These are phyloP conservation scores for Mrakia frigida DNA, from an alignment of 768 basidiomycete genomes.

Conservation along the genomic window DNA sequence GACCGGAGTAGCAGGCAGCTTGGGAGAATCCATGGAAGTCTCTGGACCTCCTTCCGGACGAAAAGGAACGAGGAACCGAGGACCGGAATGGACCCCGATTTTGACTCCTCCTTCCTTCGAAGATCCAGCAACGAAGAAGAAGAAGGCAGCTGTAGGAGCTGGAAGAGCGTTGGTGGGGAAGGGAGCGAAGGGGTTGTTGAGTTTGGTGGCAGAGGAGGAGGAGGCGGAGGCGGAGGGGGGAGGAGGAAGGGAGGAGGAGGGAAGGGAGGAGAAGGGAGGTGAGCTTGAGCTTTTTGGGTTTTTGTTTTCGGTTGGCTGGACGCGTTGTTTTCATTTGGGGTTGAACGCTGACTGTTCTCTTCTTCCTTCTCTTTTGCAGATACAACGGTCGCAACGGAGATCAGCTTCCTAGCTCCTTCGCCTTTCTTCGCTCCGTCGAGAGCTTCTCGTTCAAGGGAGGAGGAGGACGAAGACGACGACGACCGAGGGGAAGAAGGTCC, in stretches of 20 bases:
- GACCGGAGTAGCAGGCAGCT: not conserved
- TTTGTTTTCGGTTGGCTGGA: no score
- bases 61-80: not conserved
- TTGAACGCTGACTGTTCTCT: not conserved
- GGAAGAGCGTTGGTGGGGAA: not conserved
- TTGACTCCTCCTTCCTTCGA: not conserved
- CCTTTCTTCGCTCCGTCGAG: not conserved
- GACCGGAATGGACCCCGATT: slow-evolving; percentile 8
- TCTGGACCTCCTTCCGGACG: not conserved
- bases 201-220: not conserved
- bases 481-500: not conserved
- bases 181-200: slow-evolving; percentile 14
- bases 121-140: not conserved
- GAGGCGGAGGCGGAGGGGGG: not conserved
- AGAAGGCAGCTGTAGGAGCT: not conserved
- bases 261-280: not conserved
- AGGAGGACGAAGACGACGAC: no score
- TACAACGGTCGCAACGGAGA: not conserved
- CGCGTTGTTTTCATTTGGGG: not conserved
- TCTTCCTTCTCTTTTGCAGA: not conserved
- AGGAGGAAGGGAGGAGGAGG: not conserved
- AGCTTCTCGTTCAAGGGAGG: not conserved
- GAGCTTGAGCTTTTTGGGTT: no score
- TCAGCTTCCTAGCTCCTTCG: not conserved
- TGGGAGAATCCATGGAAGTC: not conserved